Conservation (phyloP, 164 flowering plant genomes). For the Magnolia officinalis region DNA sequence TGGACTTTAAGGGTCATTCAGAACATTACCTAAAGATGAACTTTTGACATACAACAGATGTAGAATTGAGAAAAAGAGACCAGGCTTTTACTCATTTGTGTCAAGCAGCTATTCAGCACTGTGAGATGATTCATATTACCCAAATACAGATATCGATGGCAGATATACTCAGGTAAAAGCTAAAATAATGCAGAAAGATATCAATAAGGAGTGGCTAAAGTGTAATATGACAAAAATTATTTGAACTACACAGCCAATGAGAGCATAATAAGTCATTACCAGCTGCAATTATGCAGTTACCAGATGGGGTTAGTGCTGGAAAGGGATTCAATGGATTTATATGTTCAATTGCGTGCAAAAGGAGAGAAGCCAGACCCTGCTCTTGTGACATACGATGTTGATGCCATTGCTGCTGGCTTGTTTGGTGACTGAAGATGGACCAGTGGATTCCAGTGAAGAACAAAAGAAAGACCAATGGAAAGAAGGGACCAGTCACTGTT, state of each 20-base stretch:
- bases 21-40: background rate
- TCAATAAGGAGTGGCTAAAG: too few relatives aligned
- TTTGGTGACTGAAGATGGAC: background rate
- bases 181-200: background rate
- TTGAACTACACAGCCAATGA: background rate
- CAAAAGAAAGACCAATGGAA: too few relatives aligned
- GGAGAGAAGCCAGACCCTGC: conserved; percentile 97
- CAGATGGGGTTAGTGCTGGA: conserved; percentile 94
- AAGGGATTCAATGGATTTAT: conserved; percentile 89
- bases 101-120: background rate
- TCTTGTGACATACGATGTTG: conserved; percentile 86
- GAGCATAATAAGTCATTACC: background rate
- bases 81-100: background rate
- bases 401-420: conserved; percentile 83
- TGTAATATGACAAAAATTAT: background rate
- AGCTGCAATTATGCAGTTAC: conserved; percentile 38
- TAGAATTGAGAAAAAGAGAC: background rate
- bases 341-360: conserved; percentile 79
- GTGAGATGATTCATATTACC: background rate
- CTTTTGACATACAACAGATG: background rate
- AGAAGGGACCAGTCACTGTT: too few relatives aligned
- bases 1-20: background rate
- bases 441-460: too few relatives aligned
- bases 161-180: background rate
- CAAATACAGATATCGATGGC: background rate